phyloP scores from a whole-genome alignment of 768 basidiomycete genomes.

The Xerocomellus intermedius region DNA sequence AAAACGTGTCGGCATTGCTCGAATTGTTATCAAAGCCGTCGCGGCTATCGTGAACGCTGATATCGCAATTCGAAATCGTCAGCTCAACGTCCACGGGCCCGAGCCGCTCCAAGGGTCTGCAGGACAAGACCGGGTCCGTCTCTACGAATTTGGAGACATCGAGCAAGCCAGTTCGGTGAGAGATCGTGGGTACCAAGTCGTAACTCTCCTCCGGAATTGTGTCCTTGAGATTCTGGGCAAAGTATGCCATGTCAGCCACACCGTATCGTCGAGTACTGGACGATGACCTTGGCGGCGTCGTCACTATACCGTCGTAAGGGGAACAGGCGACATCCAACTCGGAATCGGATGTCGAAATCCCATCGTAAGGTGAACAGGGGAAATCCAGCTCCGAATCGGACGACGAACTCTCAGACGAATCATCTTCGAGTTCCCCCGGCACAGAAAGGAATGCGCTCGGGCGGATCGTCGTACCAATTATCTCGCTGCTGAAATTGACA shows the following conservation, averaged over 20 bases:
- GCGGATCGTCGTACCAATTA: constrained; percentile 16
- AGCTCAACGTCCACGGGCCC: not conserved
- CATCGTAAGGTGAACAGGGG: not conserved
- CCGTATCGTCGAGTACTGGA: constrained; percentile 9
- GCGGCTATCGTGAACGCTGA: not conserved
- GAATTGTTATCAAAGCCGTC: not conserved
- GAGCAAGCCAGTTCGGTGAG: not conserved
- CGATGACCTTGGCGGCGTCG: not conserved
- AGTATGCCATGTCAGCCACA: constrained; percentile 4
- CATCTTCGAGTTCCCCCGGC: not conserved
- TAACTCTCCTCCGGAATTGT: not conserved
- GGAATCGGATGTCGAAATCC: not conserved
- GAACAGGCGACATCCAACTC: not conserved
- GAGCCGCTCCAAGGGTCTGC: not conserved
- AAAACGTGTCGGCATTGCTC: not conserved
- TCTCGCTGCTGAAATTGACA: constrained; percentile 9
- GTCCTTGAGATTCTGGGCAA: not conserved
- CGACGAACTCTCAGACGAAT: not conserved
- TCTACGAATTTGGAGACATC: not conserved
- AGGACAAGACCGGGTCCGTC: not conserved
- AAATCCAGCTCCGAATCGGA: not conserved
- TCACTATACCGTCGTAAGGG: not conserved
- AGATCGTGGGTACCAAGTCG: not conserved
- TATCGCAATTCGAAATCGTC: not conserved
- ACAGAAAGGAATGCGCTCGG: constrained; percentile 13